Conservation (phyloP, 2,329 filamentous ascomycete species). For the Furcasterigmium furcatum region DNA sequence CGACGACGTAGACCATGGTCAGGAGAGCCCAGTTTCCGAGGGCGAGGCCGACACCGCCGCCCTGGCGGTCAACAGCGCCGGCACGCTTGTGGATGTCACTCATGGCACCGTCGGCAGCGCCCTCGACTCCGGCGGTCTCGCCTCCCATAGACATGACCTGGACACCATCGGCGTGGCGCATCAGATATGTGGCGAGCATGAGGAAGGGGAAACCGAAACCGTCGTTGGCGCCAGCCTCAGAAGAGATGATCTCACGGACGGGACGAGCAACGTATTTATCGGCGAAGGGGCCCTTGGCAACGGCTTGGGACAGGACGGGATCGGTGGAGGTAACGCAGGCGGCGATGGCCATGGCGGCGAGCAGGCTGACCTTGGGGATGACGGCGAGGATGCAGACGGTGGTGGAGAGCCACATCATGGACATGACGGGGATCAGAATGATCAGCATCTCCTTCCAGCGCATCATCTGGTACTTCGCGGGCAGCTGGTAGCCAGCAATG, state of each 20-base stretch:
- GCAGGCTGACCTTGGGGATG: slow-evolving; percentile 50
- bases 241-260: slow-evolving; percentile 58
- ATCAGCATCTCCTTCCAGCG: slow-evolving; percentile 52
- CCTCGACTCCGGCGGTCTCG: background rate
- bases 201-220: slow-evolving; percentile 62
- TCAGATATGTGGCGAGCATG: slow-evolving; percentile 53
- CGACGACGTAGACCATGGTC: slow-evolving; percentile 56
- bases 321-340: slow-evolving; percentile 62
- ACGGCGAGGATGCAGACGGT: slow-evolving; percentile 52
- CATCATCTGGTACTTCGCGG: slow-evolving; percentile 47
- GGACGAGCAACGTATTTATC: slow-evolving; percentile 57
- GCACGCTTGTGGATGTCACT: slow-evolving; percentile 10
- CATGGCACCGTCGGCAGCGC: background rate
- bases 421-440: slow-evolving; percentile 57
- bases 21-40: slow-evolving; percentile 57
- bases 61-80: slow-evolving; percentile 44
- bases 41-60: slow-evolving; percentile 47
- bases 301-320: slow-evolving; percentile 58
- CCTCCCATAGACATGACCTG: slow-evolving; percentile 6
- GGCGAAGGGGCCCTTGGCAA: slow-evolving; percentile 60
- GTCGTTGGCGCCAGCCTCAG: slow-evolving; percentile 60
- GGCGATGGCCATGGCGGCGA: slow-evolving; percentile 53
- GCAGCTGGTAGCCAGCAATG: slow-evolving; percentile 60
- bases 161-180: slow-evolving; percentile 46
- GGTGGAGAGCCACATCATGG: slow-evolving; percentile 58